Conservation (phyloP, 2,329 filamentous ascomycete species). For the Uncinocarpus reesii region DNA sequence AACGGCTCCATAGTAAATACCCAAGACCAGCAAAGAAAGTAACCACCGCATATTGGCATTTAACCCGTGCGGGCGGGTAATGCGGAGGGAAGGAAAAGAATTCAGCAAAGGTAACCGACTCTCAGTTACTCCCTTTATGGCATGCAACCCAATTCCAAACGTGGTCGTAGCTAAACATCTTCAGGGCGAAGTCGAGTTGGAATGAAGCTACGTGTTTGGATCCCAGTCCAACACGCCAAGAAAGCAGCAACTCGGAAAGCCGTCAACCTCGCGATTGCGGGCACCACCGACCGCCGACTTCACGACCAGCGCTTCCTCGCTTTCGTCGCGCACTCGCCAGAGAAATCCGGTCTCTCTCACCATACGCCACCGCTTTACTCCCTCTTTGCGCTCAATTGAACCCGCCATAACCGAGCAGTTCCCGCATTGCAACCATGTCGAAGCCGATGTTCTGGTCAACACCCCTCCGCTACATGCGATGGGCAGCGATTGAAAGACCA, state of each 20-base stretch:
- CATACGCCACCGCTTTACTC: neutral
- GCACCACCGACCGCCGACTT: slow-evolving; percentile 1
- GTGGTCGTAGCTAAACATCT: neutral
- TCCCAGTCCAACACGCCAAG: slow-evolving; percentile 29
- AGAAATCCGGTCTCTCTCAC: neutral
- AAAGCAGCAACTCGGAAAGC: slow-evolving; percentile 17
- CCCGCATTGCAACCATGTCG: slow-evolving; percentile 31
- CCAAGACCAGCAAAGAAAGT: slow-evolving; percentile 58
- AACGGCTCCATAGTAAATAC: slow-evolving; percentile 40
- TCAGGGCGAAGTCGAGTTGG: neutral
- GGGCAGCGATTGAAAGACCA: slow-evolving; percentile 78
- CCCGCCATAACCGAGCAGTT: neutral
- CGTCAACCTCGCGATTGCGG: neutral
- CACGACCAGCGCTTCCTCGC: neutral
- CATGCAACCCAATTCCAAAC: neutral
- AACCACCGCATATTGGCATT: slow-evolving; percentile 59
- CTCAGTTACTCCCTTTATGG: neutral
- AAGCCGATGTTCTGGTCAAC: slow-evolving; percentile 71
- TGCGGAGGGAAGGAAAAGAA: slow-evolving; percentile 20
- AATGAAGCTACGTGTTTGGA: slow-evolving; percentile 38
- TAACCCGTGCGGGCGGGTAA: slow-evolving; percentile 6
- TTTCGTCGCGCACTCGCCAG: neutral
- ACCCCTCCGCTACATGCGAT: slow-evolving; percentile 76
- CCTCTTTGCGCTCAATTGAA: neutral
- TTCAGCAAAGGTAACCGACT: slow-evolving; percentile 10